Percentiles rank a stretch among this genome's conserved stretches.
Evolutionary conservation across 1,139 yeast species (phyloP).

Genomic region (Lodderomyces pseudojiufengensis): DNA sequence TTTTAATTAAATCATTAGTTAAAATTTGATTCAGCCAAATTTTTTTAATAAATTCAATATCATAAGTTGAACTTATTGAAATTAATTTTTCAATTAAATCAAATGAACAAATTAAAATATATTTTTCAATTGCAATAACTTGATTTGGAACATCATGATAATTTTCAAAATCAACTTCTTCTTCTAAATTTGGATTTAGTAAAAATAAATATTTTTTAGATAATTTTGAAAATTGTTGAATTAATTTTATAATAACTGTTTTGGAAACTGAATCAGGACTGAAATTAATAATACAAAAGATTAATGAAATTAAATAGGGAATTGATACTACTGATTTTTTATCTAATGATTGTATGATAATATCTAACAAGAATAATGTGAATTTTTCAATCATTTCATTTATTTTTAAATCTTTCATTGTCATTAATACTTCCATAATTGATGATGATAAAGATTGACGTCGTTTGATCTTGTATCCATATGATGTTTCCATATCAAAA

Average conservation of each 20-base stretch:
- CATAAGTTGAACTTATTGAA: slow-evolving; percentile 24
- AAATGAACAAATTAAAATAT: slow-evolving; percentile 46
- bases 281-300: slow-evolving; percentile 51
- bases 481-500: slow-evolving; percentile 26
- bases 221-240: slow-evolving; percentile 19
- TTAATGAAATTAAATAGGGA: slow-evolving; percentile 53
- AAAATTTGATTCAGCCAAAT: slow-evolving; percentile 24
- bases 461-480: slow-evolving; percentile 25
- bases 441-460: slow-evolving; percentile 32
- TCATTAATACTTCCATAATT: slow-evolving; percentile 36
- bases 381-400: slow-evolving; percentile 42
- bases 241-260: slow-evolving; percentile 22
- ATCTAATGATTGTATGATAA: slow-evolving; percentile 25
- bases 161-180: slow-evolving; percentile 33
- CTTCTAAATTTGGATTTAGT: slow-evolving; percentile 25
- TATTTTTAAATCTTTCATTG: slow-evolving; percentile 38
- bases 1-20: slow-evolving; percentile 22
- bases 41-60: slow-evolving; percentile 16
- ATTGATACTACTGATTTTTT: slow-evolving; percentile 32
- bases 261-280: slow-evolving; percentile 53
- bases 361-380: slow-evolving; percentile 35
- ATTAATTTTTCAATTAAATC: slow-evolving; percentile 50
- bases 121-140: slow-evolving; percentile 44
- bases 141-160: slow-evolving; percentile 39
- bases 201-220: slow-evolving; percentile 21